Conservation (phyloP, 495 filamentous ascomycete genomes). For the Penicillium cataractarum region DNA sequence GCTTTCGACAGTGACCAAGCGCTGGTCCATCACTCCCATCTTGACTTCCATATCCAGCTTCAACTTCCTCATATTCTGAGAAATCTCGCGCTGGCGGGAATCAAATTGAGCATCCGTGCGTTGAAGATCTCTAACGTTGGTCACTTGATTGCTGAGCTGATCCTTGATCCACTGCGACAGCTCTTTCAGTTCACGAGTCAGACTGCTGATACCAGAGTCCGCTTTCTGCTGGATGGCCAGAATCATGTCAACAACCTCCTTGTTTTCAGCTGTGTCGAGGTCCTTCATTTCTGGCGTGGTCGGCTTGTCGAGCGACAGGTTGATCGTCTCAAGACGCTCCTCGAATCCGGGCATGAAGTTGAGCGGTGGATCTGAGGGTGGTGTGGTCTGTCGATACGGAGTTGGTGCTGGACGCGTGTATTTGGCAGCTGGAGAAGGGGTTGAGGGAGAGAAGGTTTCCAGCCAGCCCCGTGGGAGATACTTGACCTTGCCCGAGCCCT, state of each 20-base stretch:
- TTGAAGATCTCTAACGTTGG: constrained; percentile 11
- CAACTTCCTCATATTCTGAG: constrained; percentile 16
- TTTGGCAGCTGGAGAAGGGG: not conserved
- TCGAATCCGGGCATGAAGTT: constrained; percentile 13
- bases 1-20: constrained; percentile 14
- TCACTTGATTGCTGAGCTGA: constrained; percentile 19
- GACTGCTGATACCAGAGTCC: constrained; percentile 6
- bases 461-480: constrained; percentile 17
- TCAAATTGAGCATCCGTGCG: constrained; percentile 17
- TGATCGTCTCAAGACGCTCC: constrained; percentile 17
- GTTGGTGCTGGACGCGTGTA: not conserved
- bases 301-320: not conserved
- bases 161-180: constrained; percentile 19
- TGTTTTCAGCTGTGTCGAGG: too few relatives aligned
- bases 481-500: constrained; percentile 14
- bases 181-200: constrained; percentile 17
- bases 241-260: constrained; percentile 18
- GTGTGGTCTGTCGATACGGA: not conserved
- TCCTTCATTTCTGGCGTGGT: not conserved
- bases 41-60: constrained; percentile 20
- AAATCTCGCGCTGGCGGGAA: constrained; percentile 14
- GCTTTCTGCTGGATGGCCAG: constrained; percentile 15
- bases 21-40: constrained; percentile 15
- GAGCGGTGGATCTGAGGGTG: not conserved
- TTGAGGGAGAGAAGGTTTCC: not conserved